Evolutionary conservation across 2,329 filamentous ascomycete genomes (phyloP).

Genomic region (Pseudogymnoascus sp.): DNA sequence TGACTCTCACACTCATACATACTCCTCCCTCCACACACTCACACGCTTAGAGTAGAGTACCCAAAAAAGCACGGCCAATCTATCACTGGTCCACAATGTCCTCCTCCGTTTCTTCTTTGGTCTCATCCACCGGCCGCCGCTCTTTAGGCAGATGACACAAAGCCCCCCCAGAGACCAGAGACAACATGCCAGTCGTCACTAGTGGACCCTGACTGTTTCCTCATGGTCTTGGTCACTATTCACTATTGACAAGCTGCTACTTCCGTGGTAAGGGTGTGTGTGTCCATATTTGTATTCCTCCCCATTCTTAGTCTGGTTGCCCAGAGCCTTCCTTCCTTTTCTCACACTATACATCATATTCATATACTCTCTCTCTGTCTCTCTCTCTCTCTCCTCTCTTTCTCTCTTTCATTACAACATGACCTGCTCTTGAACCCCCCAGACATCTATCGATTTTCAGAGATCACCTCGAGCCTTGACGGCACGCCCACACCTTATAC

Average conservation of each 20-base stretch:
- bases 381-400: background rate
- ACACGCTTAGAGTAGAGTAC: background rate
- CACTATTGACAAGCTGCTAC: background rate
- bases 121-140: background rate
- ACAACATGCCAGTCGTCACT: background rate
- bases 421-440: background rate
- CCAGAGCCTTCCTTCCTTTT: background rate
- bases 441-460: background rate
- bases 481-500: background rate
- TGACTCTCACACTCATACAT: background rate
- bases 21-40: background rate
- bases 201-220: background rate
- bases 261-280: background rate
- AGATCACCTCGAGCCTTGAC: background rate
- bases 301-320: background rate
- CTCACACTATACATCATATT: conserved; percentile 3
- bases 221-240: background rate
- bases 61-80: background rate
- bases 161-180: background rate
- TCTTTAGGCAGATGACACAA: background rate
- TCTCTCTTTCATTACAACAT: background rate
- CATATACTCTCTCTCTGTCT: conserved; percentile 1
- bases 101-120: background rate
- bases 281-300: background rate
- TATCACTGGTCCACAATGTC: background rate